These are phyloP conservation scores for Ascochyta clinopodiicola DNA, from an alignment of 2,329 filamentous ascomycete genomes.

Conservation along the genomic window DNA sequence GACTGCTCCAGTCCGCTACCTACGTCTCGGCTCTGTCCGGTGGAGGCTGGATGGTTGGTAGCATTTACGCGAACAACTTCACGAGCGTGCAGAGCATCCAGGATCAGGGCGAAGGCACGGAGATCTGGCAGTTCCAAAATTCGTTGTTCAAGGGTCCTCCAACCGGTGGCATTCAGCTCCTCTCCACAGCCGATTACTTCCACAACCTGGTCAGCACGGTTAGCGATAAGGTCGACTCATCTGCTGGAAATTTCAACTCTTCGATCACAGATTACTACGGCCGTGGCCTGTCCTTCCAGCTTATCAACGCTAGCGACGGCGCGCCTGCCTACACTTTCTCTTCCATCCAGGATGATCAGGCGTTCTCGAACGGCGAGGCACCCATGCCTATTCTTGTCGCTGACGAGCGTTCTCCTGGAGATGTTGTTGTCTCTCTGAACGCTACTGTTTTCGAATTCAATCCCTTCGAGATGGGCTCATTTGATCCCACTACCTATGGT, in stretches of 20 bases:
- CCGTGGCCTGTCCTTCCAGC: conserved; percentile 82
- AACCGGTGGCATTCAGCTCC: conserved; percentile 57
- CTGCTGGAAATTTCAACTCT: conserved; percentile 63
- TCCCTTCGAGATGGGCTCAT: conserved; percentile 80
- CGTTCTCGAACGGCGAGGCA: conserved; percentile 68
- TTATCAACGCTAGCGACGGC: conserved; percentile 77
- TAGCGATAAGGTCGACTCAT: conserved; percentile 65
- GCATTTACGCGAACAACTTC: conserved; percentile 79
- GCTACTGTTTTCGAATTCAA: conserved; percentile 80
- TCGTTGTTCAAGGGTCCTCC: conserved; percentile 67
- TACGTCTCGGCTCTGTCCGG: conserved; percentile 84
- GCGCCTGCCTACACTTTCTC: conserved; percentile 81
- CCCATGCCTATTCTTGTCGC: conserved; percentile 78
- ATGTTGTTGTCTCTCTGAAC: conserved; percentile 69
- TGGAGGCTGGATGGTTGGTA: conserved; percentile 85
- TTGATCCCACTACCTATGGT: conserved; percentile 73
- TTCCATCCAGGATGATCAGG: conserved; percentile 69
- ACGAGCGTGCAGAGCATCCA: conserved; percentile 68
- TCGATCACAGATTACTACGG: conserved; percentile 90
- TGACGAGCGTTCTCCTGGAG: conserved; percentile 69
- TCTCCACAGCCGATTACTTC: conserved; percentile 69
- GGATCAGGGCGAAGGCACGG: conserved; percentile 52
- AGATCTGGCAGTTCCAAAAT: conserved; percentile 68
- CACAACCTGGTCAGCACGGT: conserved; percentile 65
- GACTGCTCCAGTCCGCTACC: conserved; percentile 79